Evolutionary conservation across 768 basidiomycete genomes (phyloP), one percentile per base, ranked within the genome.

Genomic region (Boletus reticuloceps): DNA sequence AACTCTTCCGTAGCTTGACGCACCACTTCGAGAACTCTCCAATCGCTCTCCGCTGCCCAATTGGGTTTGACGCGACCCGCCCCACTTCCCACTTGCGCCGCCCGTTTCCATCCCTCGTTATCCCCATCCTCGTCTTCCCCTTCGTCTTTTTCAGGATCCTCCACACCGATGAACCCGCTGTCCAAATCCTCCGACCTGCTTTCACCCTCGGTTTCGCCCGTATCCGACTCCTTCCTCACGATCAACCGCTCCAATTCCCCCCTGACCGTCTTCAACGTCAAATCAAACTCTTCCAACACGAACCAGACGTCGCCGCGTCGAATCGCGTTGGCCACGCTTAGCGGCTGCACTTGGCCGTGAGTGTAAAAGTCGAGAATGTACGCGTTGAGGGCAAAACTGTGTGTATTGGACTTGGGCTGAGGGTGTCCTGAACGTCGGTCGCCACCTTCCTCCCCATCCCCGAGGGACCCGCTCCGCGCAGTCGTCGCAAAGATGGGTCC

Each of bases 361-460:
- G 65, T 77, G 63, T 80, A 88, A 69, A 88, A 90, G 62, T 90
- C 88, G 43, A 81, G 70, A 16, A 89, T 66, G 61, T 87, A 87
- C 0, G 84, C 86, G 55, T 89, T 88, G 43, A 87, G 73, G 10
- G 69, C 70, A 42, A 69, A 69, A 6, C 37, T 10, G 16, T n/a
- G 29, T 7, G 16, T 5, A 5, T 49, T 22, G 1, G 6, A 4
- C 10, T 52, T 56, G 22, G 38, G 6, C 2, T 16, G 39, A 27
- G 37, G 45, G 6, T 36, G 25, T 5, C 43, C 39, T 1, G 53
- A 50, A 22, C 11, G 19, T 22, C 40, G 39, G 13, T 56, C 29
- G 22, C 31, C 47, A 2, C 45, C 11, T 10, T 48, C 17, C 5
- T 49, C 45, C 5, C 6, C 40, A 8, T 42, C 29, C 9, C 6